Evolutionary conservation across 129 eudicot genomes (phyloP).

Genomic region (Oenanthe sinensis): DNA sequence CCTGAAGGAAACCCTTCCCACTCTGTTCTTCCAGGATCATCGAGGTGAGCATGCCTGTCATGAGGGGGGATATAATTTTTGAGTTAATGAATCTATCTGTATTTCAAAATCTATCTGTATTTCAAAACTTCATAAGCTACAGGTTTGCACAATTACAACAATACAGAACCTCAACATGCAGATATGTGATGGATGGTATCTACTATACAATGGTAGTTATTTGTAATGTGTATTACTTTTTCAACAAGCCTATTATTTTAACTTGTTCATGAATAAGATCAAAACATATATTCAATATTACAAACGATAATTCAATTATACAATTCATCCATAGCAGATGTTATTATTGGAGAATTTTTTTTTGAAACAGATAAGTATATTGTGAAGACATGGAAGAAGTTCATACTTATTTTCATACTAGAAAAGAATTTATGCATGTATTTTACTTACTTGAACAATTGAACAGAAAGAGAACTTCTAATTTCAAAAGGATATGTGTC

Average conservation of each 20-base stretch:
- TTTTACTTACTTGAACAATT: not conserved
- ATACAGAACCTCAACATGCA: not conserved
- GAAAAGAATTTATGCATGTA: not conserved
- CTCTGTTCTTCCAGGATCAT: conserved; percentile 93
- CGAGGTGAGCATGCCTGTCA: conserved; percentile 84
- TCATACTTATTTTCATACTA: not conserved
- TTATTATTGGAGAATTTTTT: not conserved
- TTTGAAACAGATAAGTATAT: not conserved
- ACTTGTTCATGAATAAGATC: not conserved
- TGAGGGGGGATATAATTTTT: conserved; percentile 1
- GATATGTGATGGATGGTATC: not conserved
- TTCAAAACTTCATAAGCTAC: not conserved
- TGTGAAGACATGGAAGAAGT: not conserved
- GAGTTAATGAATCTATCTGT: not conserved
- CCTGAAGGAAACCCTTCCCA: conserved; percentile 99
- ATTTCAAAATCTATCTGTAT: not conserved
- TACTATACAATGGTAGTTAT: not conserved
- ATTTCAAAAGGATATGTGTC: not conserved
- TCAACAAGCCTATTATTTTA: not conserved
- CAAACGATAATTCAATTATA: not conserved
- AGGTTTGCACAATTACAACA: not conserved
- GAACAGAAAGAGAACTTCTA: not conserved
- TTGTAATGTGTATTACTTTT: not conserved
- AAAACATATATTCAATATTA: not conserved
- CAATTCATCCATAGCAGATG: not conserved